Conservation (phyloP, 768 basidiomycete species). For the Calocybe indica region DNA sequence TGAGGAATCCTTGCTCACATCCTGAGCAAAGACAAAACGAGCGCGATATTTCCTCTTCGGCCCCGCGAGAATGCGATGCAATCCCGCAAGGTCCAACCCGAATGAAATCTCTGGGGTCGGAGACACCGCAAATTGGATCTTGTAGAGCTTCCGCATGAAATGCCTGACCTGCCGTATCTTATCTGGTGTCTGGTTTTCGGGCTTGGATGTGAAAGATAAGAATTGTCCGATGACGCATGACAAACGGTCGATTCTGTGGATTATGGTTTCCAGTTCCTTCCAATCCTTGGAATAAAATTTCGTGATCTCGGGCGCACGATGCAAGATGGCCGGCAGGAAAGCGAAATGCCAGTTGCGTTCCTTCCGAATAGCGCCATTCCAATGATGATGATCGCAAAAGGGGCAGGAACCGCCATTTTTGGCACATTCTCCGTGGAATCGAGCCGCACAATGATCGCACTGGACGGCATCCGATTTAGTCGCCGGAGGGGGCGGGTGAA, state of each 20-base stretch:
- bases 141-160: slow-evolving; percentile 87
- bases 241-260: slow-evolving; percentile 73
- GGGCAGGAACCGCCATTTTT: slow-evolving; percentile 88
- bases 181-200: slow-evolving; percentile 66
- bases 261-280: slow-evolving; percentile 74
- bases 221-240: slow-evolving; percentile 76
- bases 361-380: slow-evolving; percentile 83
- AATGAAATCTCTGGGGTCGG: slow-evolving; percentile 77
- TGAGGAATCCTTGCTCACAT: slow-evolving; percentile 64
- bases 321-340: slow-evolving; percentile 65
- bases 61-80: slow-evolving; percentile 76
- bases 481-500: slow-evolving; percentile 75
- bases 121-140: slow-evolving; percentile 84
- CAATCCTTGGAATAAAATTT: slow-evolving; percentile 76
- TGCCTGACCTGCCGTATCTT: slow-evolving; percentile 82
- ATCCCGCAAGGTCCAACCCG: slow-evolving; percentile 74
- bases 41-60: slow-evolving; percentile 53
- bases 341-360: slow-evolving; percentile 81
- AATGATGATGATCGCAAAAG: slow-evolving; percentile 88
- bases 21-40: slow-evolving; percentile 71
- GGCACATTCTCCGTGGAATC: slow-evolving; percentile 82
- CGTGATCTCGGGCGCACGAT: slow-evolving; percentile 72
- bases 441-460: slow-evolving; percentile 83
- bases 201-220: slow-evolving; percentile 62
- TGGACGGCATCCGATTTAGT: slow-evolving; percentile 79